phyloP scores from a whole-genome alignment of 305 asterid species.

The Solanum hybrid region DNA sequence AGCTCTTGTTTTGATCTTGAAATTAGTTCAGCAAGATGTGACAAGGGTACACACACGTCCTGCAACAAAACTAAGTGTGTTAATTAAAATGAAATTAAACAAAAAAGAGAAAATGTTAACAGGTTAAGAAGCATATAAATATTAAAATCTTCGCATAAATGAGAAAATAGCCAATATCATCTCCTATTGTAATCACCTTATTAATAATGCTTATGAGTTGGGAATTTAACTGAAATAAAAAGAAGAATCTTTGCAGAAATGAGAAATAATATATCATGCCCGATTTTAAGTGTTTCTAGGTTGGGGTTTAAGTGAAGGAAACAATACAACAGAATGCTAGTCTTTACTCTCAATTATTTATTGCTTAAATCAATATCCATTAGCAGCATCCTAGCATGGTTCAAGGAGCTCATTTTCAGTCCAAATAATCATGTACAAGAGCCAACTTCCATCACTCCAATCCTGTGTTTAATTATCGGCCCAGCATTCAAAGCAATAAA shows the following conservation, averaged over 20 bases:
- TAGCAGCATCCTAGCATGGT: not conserved
- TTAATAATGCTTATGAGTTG: not conserved
- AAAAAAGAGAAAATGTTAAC: not conserved
- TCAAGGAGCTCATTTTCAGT: not conserved
- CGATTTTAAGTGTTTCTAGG: not conserved
- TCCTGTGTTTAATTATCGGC: not conserved
- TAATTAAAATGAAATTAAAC: not conserved
- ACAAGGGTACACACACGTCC: conserved; percentile 95
- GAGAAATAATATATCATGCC: not conserved
- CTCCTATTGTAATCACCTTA: not conserved
- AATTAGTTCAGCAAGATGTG: conserved; percentile 76
- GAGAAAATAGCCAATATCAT: not conserved
- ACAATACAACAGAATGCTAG: not conserved
- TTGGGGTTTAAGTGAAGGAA: not conserved
- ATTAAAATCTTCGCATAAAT: not conserved
- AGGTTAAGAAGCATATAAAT: not conserved
- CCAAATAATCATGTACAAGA: not conserved
- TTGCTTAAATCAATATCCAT: not conserved
- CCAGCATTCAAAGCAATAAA: not conserved
- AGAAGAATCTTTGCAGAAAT: not conserved
- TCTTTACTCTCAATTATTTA: not conserved
- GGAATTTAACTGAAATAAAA: not conserved
- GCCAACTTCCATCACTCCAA: not conserved
- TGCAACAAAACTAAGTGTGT: conserved; percentile 15
- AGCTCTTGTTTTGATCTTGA: conserved; percentile 69